Evolutionary conservation across 2,329 filamentous ascomycete genomes (phyloP), one percentile per base, ranked within the genome.

Genomic region (Ophiosphaerella narmari): DNA sequence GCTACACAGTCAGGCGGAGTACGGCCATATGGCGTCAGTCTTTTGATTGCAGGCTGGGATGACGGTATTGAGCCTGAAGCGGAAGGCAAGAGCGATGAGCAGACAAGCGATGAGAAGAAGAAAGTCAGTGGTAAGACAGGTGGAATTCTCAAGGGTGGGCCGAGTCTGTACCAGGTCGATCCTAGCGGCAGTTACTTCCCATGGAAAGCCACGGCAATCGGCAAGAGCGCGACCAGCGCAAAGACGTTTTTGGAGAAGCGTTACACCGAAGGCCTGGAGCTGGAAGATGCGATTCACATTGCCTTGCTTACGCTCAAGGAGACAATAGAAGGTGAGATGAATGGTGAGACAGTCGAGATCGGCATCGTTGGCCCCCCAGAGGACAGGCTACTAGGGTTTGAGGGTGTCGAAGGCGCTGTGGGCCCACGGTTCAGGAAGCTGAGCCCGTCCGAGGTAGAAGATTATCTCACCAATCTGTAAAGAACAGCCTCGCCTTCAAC

Each of bases 171-270:
- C 79, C 93, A 99, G 79, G 94, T 99, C 63, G 94, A 99, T 73
- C 94, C 94, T n/a, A 96, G 91, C 60, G 94, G 94, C 63, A 96
- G 90, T 75, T 99, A 99, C 75, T 99, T 97, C 75, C 94, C 94
- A 4, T 99, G 94, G 94, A 99, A 99, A 82, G 94, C 94, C 36
- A 99, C 94, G 41, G 94, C 94, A 44, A 99, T 99, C 70, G 94
- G 94, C 70, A 99, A 99, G 85, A 96, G 92, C 72, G 94, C 94
- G 45, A 96, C 94, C 35, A 96, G 91, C 68, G 94, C 94, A 48
- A 99, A 99, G 86, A 99, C 94, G 0, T 99, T 99, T 80, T 78
- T 99, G 73, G 94, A 99, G 83, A 99, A 99, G 87, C 84, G 94
- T 77, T 99, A 97, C 79, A 97, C 92, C 4, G 94, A 99, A 73